Evolutionary conservation across 2,329 filamentous ascomycete genomes (phyloP).

Genomic region (Monosporascus sp.): DNA sequence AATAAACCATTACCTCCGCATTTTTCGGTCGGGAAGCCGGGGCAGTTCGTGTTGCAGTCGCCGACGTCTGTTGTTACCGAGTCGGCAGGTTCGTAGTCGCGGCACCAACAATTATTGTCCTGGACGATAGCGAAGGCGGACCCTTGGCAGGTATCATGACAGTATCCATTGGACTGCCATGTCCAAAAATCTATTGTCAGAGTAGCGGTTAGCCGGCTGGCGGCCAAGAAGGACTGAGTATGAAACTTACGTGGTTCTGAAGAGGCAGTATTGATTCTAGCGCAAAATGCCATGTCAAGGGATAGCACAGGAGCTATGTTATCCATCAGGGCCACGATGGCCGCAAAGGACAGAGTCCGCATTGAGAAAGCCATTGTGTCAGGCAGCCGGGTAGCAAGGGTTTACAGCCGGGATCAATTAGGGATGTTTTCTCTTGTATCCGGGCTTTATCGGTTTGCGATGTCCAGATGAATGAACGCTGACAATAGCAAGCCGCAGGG

Average conservation of each 20-base stretch:
- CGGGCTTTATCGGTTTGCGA: neutral
- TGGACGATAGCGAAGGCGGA: slow-evolving; percentile 68
- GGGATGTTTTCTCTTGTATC: neutral
- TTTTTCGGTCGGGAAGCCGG: slow-evolving; percentile 60
- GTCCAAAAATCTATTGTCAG: slow-evolving; percentile 43
- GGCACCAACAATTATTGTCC: slow-evolving; percentile 66
- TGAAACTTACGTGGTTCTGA: slow-evolving; percentile 35
- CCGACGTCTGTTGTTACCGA: slow-evolving; percentile 32
- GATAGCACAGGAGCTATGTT: slow-evolving; percentile 22
- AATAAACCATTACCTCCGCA: slow-evolving; percentile 61
- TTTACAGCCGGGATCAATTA: slow-evolving; percentile 7
- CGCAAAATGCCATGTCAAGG: slow-evolving; percentile 38
- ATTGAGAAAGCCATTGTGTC: slow-evolving; percentile 17
- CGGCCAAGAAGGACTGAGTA: slow-evolving; percentile 1
- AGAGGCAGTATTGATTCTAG: slow-evolving; percentile 40
- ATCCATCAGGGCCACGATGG: slow-evolving; percentile 14
- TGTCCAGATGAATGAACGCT: neutral
- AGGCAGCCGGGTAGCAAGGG: slow-evolving; percentile 3
- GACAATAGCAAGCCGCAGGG: neutral
- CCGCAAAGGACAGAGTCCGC: slow-evolving; percentile 14
- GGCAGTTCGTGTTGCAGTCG: slow-evolving; percentile 56
- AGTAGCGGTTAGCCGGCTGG: slow-evolving; percentile 3
- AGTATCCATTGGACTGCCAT: slow-evolving; percentile 67
- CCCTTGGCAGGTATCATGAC: slow-evolving; percentile 52
- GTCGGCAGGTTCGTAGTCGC: slow-evolving; percentile 57